phyloP scores from a whole-genome alignment of 345 rosid genomes.

The Acer campestre region DNA sequence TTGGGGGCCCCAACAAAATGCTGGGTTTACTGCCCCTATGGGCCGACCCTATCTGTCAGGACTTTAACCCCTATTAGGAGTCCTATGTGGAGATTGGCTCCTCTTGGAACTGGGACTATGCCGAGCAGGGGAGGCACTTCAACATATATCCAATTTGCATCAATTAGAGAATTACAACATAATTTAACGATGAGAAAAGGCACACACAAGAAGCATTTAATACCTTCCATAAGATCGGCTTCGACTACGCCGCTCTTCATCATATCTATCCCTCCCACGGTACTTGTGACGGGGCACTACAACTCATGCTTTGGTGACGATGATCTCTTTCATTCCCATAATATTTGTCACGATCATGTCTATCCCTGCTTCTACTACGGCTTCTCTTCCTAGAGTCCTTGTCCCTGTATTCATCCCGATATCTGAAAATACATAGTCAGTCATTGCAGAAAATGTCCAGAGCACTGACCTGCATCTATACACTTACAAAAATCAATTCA shows the following conservation, averaged over 20 bases:
- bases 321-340: slow-evolving; percentile 42
- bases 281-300: slow-evolving; percentile 43
- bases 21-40: no score
- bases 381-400: slow-evolving; percentile 49
- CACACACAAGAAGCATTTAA: neutral
- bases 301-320: slow-evolving; percentile 46
- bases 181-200: neutral
- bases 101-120: slow-evolving; percentile 29
- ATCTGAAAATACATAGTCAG: slow-evolving; percentile 30
- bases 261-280: slow-evolving; percentile 50
- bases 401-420: slow-evolving; percentile 51
- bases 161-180: neutral
- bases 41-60: slow-evolving; percentile 24
- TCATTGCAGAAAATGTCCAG: neutral
- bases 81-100: slow-evolving; percentile 41
- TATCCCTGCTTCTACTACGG: slow-evolving; percentile 53
- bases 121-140: slow-evolving; percentile 37
- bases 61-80: slow-evolving; percentile 37
- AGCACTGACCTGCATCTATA: neutral
- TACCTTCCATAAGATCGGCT: slow-evolving; percentile 54
- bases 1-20: no score
- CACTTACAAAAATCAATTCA: neutral
- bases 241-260: slow-evolving; percentile 45
- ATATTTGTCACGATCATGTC: slow-evolving; percentile 46
- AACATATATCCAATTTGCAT: neutral